Evolutionary conservation across 2,329 filamentous ascomycete genomes (phyloP).

Genomic region (Arthroderma sp.): DNA sequence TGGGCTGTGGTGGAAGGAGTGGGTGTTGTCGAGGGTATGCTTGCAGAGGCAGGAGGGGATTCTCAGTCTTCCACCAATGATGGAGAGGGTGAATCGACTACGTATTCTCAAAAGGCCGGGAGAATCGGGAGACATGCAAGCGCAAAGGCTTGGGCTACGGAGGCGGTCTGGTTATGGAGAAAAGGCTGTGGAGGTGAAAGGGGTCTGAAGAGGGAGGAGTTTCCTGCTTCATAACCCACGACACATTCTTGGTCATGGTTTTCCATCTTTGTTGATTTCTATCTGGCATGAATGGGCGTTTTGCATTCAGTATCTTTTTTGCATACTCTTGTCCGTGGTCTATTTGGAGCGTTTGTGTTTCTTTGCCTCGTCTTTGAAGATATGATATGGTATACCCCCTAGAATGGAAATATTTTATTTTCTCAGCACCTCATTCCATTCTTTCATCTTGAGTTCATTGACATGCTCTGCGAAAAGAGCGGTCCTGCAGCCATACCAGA

Average conservation of each 20-base stretch:
- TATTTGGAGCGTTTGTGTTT: too few relatives aligned
- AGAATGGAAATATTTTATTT: too few relatives aligned
- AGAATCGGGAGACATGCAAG: slow-evolving; percentile 52
- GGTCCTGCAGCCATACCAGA: too few relatives aligned
- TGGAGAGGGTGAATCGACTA: neutral
- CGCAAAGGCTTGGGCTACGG: slow-evolving; percentile 69
- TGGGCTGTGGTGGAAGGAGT: slow-evolving; percentile 70
- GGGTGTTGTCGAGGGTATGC: slow-evolving; percentile 60
- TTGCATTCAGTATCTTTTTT: too few relatives aligned
- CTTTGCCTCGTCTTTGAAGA: too few relatives aligned
- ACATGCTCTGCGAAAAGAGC: too few relatives aligned
- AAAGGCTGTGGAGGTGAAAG: slow-evolving; percentile 45
- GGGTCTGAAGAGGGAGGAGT: slow-evolving; percentile 25
- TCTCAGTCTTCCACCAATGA: slow-evolving; percentile 4
- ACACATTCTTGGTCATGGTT: neutral
- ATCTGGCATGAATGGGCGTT: too few relatives aligned
- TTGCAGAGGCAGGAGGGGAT: slow-evolving; percentile 56
- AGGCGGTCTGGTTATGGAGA: slow-evolving; percentile 81
- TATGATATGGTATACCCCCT: too few relatives aligned
- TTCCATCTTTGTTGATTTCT: too few relatives aligned
- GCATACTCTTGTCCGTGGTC: too few relatives aligned
- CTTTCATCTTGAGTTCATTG: too few relatives aligned
- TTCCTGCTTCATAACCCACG: neutral
- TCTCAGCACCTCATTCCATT: too few relatives aligned
- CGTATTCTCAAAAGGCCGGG: slow-evolving; percentile 7